Conservation (phyloP, 371 early-diverging fungal species). For the Syncephalis plumigaleata region DNA sequence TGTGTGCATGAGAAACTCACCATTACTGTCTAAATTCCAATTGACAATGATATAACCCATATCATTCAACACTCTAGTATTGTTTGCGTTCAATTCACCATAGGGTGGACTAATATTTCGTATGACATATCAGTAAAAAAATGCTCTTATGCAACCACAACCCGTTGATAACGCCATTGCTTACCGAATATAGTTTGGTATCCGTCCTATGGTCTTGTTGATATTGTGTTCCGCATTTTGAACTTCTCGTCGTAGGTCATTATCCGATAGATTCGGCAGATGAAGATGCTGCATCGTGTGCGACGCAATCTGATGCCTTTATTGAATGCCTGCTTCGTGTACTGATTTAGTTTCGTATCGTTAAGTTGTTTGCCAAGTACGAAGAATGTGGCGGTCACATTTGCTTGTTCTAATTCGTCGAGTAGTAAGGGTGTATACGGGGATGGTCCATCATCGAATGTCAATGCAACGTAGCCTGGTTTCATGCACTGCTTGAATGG, state of each 20-base stretch:
- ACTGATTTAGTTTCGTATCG: slow-evolving; percentile 9
- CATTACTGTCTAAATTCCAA: slow-evolving; percentile 21
- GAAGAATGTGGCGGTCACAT: slow-evolving; percentile 46
- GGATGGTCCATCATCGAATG: slow-evolving; percentile 29
- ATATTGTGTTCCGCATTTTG: slow-evolving; percentile 14
- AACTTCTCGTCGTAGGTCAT: slow-evolving; percentile 8
- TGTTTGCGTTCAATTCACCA: slow-evolving; percentile 20
- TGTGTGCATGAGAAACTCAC: not conserved
- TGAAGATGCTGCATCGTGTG: slow-evolving; percentile 29
- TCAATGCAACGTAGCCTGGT: slow-evolving; percentile 9
- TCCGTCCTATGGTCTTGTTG: slow-evolving; percentile 15
- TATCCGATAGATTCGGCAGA: slow-evolving; percentile 17
- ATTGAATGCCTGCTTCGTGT: slow-evolving; percentile 17
- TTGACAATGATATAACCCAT: slow-evolving; percentile 17
- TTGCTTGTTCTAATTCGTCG: slow-evolving; percentile 17
- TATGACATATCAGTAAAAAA: too few relatives aligned
- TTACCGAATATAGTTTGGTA: slow-evolving; percentile 17
- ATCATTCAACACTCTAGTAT: slow-evolving; percentile 8
- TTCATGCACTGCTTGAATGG: not conserved
- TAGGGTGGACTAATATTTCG: slow-evolving; percentile 19
- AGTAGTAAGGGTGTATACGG: slow-evolving; percentile 21
- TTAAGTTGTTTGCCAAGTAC: slow-evolving; percentile 26
- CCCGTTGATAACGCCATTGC: too few relatives aligned
- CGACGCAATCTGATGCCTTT: slow-evolving; percentile 30
- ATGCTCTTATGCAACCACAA: too few relatives aligned